phyloP scores from a whole-genome alignment of 1,284 basidiomycete genomes.

The Ganoderma boninense region DNA sequence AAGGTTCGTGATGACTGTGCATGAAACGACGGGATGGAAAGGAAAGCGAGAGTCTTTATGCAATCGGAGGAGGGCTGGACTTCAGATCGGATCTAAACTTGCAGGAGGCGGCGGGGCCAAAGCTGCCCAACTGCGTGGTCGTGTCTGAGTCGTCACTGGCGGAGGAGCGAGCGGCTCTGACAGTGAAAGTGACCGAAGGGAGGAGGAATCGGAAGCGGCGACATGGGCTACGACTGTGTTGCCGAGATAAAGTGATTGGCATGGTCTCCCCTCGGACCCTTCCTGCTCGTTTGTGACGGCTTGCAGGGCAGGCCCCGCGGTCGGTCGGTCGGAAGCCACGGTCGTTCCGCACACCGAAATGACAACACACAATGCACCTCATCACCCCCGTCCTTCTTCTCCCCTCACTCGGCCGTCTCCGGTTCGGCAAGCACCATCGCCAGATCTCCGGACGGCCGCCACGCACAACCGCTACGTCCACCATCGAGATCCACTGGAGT shows the following conservation, averaged over 20 bases:
- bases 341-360: constrained; percentile 25
- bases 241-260: constrained; percentile 30
- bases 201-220: constrained; percentile 3
- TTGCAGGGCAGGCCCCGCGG: constrained; percentile 3
- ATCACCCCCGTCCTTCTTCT: background rate
- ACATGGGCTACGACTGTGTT: constrained; percentile 10
- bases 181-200: constrained; percentile 5
- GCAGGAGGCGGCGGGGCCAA: constrained; percentile 1
- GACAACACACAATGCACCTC: constrained; percentile 20
- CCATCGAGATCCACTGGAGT: constrained; percentile 16
- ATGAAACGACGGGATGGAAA: constrained; percentile 22
- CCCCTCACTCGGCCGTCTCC: constrained; percentile 12
- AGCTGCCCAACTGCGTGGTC: constrained; percentile 8
- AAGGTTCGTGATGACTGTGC: constrained; percentile 26
- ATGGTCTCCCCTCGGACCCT: constrained; percentile 16
- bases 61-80: constrained; percentile 22
- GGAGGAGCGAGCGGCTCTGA: background rate
- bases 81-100: constrained; percentile 27
- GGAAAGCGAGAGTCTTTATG: constrained; percentile 27
- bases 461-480: background rate
- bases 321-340: constrained; percentile 22
- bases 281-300: constrained; percentile 5
- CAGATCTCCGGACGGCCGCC: constrained; percentile 10
- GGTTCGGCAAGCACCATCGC: constrained; percentile 16
- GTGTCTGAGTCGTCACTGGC: constrained; percentile 5